Percentiles rank a stretch among this genome's conserved stretches.
Evolutionary conservation across 1,284 basidiomycete species (phyloP).

Genomic region (Fomitiporia mediterranea): DNA sequence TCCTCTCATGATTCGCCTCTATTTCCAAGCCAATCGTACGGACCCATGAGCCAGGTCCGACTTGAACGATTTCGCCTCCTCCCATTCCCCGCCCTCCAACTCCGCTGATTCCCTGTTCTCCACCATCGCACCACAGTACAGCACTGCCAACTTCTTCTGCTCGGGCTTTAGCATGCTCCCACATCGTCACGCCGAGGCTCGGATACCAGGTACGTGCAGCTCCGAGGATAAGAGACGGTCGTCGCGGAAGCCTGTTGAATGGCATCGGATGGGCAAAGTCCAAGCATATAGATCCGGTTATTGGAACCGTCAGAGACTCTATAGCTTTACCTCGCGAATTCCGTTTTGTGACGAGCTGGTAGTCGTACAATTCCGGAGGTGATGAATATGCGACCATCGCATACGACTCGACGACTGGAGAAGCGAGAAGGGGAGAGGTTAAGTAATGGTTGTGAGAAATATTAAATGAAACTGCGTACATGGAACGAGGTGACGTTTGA

Average conservation of each 20-base stretch:
- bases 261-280: constrained; percentile 62
- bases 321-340: constrained; percentile 34
- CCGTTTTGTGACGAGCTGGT: constrained; percentile 15
- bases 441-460: background rate
- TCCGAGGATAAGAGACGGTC: constrained; percentile 66
- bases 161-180: constrained; percentile 66
- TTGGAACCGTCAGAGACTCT: constrained; percentile 46
- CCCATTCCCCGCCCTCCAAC: constrained; percentile 52
- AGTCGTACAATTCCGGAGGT: constrained; percentile 39
- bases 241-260: constrained; percentile 46
- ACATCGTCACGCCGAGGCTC: constrained; percentile 66
- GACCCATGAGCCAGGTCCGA: constrained; percentile 65
- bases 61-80: constrained; percentile 48
- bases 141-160: constrained; percentile 61
- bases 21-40: constrained; percentile 52
- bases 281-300: constrained; percentile 73
- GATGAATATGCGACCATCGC: constrained; percentile 45
- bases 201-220: constrained; percentile 75
- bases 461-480: constrained; percentile 40
- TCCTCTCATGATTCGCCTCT: constrained; percentile 48
- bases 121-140: constrained; percentile 79
- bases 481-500: constrained; percentile 72
- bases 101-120: constrained; percentile 67
- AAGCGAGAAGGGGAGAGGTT: background rate
- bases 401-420: constrained; percentile 67